Base-by-base conservation (phyloP, 139 green algal species). In the Chlamydomonas eustigma region DNA sequence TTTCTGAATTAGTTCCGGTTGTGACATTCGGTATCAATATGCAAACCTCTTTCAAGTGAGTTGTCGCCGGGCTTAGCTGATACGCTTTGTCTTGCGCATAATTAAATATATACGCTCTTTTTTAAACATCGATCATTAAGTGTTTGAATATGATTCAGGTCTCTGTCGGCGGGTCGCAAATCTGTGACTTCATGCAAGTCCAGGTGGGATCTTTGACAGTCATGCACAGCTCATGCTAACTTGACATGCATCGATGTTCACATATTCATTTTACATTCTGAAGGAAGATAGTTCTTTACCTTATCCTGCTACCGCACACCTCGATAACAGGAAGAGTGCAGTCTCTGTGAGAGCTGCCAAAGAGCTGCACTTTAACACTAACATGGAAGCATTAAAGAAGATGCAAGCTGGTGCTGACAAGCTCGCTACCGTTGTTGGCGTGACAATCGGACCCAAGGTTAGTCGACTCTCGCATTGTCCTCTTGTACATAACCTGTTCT, bases 361-460 rank as follows among this genome's bases (percentile, higher is more conserved):
- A 91, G 84, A 99, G 86, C 91, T 99, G 78, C 92, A 99, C 87
- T 99, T 99, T 88, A 99, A 99, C 91, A 91, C 90, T 71, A 94
- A 98, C 82, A 94, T 94, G 83, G 90, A 94, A 64, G 94, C 96
- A 1, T 83, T 99, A 31, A 99, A 99, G 90, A 89, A 85, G 68
- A 97, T 98, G 93, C 92, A 98, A 88, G 86, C 88, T 22, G 96
- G 96, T 68, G 96, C 96, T 18, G 94, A 99, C 81, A 99, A 99
- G 91, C 93, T 99, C 24, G 94, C 96, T 34, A 93, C 88, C 52
- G 91, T 99, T 5, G 96, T 99, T 25, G 96, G 96, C 71, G 95
- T 99, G 4, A 99, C 96, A n/a, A 91, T 99, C 44, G 96, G 96
- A 4, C 96, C 96, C 80, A 99, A 99, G 91, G 92, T 78, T n/a